Evolutionary conservation across 2,329 filamentous ascomycete species (phyloP), one percentile per base, ranked within the genome.

Genomic region (Sodiomyces alkalinus): DNA sequence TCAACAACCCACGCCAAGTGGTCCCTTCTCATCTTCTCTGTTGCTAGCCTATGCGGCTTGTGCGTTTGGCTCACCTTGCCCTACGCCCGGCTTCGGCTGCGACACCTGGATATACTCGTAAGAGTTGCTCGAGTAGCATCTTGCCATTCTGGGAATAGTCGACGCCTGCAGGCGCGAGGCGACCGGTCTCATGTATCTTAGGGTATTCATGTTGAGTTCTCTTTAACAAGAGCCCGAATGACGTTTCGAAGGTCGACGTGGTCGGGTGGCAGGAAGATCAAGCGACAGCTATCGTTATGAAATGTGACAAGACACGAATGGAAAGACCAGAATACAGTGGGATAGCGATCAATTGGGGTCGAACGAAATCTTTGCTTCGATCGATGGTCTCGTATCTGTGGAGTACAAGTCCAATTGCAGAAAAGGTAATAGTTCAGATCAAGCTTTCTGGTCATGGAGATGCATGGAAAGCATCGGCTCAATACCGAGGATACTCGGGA

Each of bases 91-190:
- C 53, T 78, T 80, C 7, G 87, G 87, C 40, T 71, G 73, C 12
- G 81, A 83, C 28, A 83, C 74, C 41, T 90, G 62, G 42, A 96
- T 75, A 55, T 78, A 77, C 48, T 94, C 80, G 55, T 92, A 94
- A 30, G 54, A 50, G 35, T 41, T 45, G 37, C 51, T 55, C 30
- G 64, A 62, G 32, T 63, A 68, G 38, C 65, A 68, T 36, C 55
- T 53, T 28, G 69, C 63, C 27, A 72, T 49, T 29, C 64, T 60
- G 25, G 74, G 71, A 19, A 76, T 56, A 22, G 64, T 64, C 28
- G 59, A 61, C 22, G 62, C 53, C 43, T 67, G 65, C 45, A 79
- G 66, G 37, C 64, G 65, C 17, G 68, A 66, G 45, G 68, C 66
- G 37, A 70, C 52, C 25, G 80, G 67, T 48, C 70, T 64, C 44